phyloP scores from a whole-genome alignment of 2,329 filamentous ascomycete species.

The Zymoseptoria ardabiliae region DNA sequence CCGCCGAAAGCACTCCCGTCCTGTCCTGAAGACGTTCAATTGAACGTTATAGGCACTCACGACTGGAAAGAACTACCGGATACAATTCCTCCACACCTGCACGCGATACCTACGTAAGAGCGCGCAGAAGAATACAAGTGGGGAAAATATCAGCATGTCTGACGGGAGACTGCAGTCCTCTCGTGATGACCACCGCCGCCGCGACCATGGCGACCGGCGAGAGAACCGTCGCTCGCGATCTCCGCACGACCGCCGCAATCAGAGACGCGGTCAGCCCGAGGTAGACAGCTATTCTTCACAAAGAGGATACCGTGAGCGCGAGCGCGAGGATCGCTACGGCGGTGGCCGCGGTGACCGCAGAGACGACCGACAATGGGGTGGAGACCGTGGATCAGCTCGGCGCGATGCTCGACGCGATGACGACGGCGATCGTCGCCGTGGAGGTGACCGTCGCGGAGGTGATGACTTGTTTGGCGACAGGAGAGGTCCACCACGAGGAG shows the following conservation, averaged over 20 bases:
- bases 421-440: slow-evolving; percentile 39
- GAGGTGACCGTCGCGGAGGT: slow-evolving; percentile 43
- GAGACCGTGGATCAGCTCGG: slow-evolving; percentile 64
- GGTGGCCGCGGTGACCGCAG: slow-evolving; percentile 37
- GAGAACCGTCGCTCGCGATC: slow-evolving; percentile 70
- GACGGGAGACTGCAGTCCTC: slow-evolving; percentile 35
- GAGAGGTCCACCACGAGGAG: slow-evolving; percentile 29
- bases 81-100: background rate
- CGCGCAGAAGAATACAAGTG: slow-evolving; percentile 15
- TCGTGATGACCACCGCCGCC: slow-evolving; percentile 37
- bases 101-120: slow-evolving; percentile 22
- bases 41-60: background rate
- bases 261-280: slow-evolving; percentile 42
- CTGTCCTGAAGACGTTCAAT: background rate
- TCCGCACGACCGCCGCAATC: slow-evolving; percentile 53
- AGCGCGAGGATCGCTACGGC: slow-evolving; percentile 86
- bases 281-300: slow-evolving; percentile 87
- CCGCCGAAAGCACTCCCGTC: background rate
- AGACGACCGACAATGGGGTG: slow-evolving; percentile 59
- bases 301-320: slow-evolving; percentile 83
- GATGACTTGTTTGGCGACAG: slow-evolving; percentile 25
- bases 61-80: background rate
- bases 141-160: slow-evolving; percentile 27
- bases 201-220: slow-evolving; percentile 49
- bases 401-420: slow-evolving; percentile 51